These are phyloP conservation scores for Komagataella populi DNA, from an alignment of 805 yeast species.

Conservation along the genomic window DNA sequence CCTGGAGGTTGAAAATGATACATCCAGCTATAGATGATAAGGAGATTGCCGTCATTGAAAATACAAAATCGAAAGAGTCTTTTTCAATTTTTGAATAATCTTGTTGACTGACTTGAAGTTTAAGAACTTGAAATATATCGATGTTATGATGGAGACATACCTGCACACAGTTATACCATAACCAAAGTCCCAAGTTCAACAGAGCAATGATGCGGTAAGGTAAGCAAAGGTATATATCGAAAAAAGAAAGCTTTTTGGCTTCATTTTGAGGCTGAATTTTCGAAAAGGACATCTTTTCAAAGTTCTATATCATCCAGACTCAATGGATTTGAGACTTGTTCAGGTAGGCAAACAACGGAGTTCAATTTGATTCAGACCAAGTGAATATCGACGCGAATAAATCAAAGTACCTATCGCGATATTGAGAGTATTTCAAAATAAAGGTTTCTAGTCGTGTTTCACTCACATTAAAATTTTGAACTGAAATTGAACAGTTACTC, in stretches of 20 bases:
- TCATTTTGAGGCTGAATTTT: neutral
- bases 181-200: constrained; percentile 32
- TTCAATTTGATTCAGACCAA: neutral
- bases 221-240: constrained; percentile 26
- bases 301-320: neutral
- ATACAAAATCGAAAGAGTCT: constrained; percentile 14
- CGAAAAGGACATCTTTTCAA: neutral
- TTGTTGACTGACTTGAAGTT: constrained; percentile 11
- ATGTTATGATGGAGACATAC: constrained; percentile 23
- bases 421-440: neutral
- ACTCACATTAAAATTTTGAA: neutral
- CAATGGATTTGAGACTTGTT: neutral
- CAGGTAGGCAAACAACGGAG: neutral
- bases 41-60: constrained; percentile 14
- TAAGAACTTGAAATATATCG: constrained; percentile 30
- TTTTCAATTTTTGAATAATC: constrained; percentile 1
- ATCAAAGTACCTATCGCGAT: neutral
- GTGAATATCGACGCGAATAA: neutral
- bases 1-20: constrained; percentile 10
- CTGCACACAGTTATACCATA: constrained; percentile 37
- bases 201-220: constrained; percentile 38
- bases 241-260: constrained; percentile 3
- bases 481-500: neutral
- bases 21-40: constrained; percentile 8
- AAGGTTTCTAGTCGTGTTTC: neutral